Percentiles rank a stretch among this genome's conserved stretches.
These are phyloP conservation scores for Euphorbia schlechtendalii DNA, from an alignment of 441 rosid species.

Conservation along the genomic window DNA sequence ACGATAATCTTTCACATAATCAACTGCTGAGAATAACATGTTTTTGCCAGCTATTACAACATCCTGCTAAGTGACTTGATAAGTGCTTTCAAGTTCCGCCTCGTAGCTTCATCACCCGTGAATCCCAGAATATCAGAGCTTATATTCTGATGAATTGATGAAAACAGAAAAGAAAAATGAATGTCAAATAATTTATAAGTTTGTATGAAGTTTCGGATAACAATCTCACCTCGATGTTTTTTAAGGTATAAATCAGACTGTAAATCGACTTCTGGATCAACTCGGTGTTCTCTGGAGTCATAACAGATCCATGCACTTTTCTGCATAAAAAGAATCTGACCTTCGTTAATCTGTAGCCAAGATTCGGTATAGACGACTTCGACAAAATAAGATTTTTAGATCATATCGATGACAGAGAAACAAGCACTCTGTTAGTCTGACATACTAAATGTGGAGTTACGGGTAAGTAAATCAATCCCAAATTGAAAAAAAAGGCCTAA, in stretches of 20 bases:
- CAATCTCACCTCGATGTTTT: constrained; percentile 74
- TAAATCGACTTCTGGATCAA: constrained; percentile 73
- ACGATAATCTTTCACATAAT: constrained; percentile 9
- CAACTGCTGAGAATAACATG: constrained; percentile 5
- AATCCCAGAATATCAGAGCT: constrained; percentile 90
- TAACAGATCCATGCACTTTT: constrained; percentile 59
- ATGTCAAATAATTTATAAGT: no score
- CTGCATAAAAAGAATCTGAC: constrained; percentile 34
- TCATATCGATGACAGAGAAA: no score
- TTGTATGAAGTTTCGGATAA: background rate
- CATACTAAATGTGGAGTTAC: no score
- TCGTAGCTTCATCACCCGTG: constrained; percentile 87
- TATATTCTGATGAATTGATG: constrained; percentile 51
- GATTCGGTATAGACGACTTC: background rate
- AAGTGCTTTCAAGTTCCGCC: constrained; percentile 68
- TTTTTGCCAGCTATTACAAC: constrained; percentile 33
- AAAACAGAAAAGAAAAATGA: background rate
- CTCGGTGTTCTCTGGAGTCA: constrained; percentile 90
- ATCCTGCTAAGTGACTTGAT: constrained; percentile 91
- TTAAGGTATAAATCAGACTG: constrained; percentile 75
- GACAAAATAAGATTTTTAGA: no score
- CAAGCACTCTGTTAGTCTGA: no score
- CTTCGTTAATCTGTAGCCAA: background rate
- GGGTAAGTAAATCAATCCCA: no score
- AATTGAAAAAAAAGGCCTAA: no score